Percentiles rank a stretch among this genome's conserved stretches.
phyloP scores from a whole-genome alignment of 106 monocot genomes.

The Allium cepa region DNA sequence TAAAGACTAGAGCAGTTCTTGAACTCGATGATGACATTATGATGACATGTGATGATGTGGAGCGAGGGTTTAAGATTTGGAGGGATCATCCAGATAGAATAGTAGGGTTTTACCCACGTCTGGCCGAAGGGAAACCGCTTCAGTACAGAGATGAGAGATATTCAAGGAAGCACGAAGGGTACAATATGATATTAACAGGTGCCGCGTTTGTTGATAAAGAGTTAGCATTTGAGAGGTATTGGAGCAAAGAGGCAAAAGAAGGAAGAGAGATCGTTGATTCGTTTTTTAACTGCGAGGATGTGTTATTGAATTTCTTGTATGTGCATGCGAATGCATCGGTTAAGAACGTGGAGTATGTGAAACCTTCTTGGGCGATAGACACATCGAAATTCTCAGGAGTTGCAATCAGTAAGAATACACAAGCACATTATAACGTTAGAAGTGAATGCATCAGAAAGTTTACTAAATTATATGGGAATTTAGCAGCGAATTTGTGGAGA shows the following conservation, averaged over 20 bases:
- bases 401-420: conserved; percentile 53
- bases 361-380: conserved; percentile 72
- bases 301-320: conserved; percentile 71
- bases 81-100: conserved; percentile 62
- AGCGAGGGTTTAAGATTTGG: conserved; percentile 90
- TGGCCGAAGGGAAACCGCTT: conserved; percentile 51
- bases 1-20: conserved; percentile 72
- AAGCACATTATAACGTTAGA: conserved; percentile 56
- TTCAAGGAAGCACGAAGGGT: conserved; percentile 40
- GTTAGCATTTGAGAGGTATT: conserved; percentile 67
- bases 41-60: conserved; percentile 87
- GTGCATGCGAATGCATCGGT: conserved; percentile 38
- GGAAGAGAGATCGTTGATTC: conserved; percentile 60
- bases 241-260: conserved; percentile 39
- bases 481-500: conserved; percentile 31
- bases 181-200: conserved; percentile 79
- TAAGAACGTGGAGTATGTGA: conserved; percentile 70
- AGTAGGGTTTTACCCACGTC: conserved; percentile 79
- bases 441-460: conserved; percentile 61
- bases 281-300: conserved; percentile 73
- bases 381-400: conserved; percentile 70
- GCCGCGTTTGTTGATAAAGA: conserved; percentile 73
- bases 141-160: conserved; percentile 59
- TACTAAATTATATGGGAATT: conserved; percentile 50
- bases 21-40: conserved; percentile 84